Evolutionary conservation across 768 basidiomycete genomes (phyloP), one percentile per base, ranked within the genome.

Genomic region (Cystobasidium tubakii): DNA sequence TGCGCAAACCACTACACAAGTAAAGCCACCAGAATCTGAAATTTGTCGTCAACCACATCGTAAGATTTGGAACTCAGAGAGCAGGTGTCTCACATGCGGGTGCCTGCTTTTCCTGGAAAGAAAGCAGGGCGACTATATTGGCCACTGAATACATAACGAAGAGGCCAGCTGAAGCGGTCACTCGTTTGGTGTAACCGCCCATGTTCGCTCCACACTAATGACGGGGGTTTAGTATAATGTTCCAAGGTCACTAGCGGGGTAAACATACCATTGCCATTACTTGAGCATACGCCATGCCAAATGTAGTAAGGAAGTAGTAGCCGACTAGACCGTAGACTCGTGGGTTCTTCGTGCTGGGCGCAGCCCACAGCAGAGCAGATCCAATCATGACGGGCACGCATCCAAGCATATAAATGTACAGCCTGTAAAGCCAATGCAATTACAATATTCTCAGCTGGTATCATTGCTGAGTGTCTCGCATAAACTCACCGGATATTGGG

Each of bases 311-410:
- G 57, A 60, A 60, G 33, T 60, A 60, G 33, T 60, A 60, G 13
- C 57, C 57, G 4, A 60, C 23, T 2, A 60, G 57, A 21, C 57
- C 57, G 2, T 7, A 12, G 21, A 23, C 23, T 25, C 27, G 4
- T 3, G 57, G 57, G 33, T 34, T 60, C 57, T 60, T 60, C 33
- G 57, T 60, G 57, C 27, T 60, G 15, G 57, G 57, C 21, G 57
- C 57, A 29, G 57, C 57, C 57, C 57, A 60, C 57, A 60, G 57
- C 27, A 60, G 27, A 17, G 57, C 57, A 29, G 57, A 60, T 60
- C 57, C 57, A 21, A 60, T 60, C 29, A 60, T 27, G 13, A 60
- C 57, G 9, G 57, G 57, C 4, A 60, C 21, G 27, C 57, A 60
- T 2, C 57, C 57, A 6, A 60, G 57, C 57, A 60, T 60, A 31